A percentile compares a stretch with the other conserved stretches of the same genome.
These are phyloP conservation scores for Penium margaritaceum DNA, from an alignment of 139 green algal genomes.

Conservation along the genomic window DNA sequence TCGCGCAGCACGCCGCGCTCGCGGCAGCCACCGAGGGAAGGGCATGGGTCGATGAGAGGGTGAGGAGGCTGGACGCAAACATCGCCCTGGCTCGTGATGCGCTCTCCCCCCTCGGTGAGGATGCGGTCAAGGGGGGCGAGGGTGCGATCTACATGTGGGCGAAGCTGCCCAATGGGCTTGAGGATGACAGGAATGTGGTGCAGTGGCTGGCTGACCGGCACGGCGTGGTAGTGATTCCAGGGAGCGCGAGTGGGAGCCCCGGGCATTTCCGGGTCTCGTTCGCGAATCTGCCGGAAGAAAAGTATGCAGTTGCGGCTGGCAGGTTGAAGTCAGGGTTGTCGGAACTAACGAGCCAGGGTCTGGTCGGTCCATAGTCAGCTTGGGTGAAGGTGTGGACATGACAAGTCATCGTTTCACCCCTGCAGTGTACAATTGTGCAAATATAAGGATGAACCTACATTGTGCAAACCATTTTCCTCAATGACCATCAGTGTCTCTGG, in stretches of 20 bases:
- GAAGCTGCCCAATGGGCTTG: slow-evolving; percentile 57
- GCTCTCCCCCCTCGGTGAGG: slow-evolving; percentile 45
- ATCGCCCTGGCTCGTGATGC: slow-evolving; percentile 52
- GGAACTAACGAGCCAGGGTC: too few relatives aligned
- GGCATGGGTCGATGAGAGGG: slow-evolving; percentile 55
- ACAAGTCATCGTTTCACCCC: too few relatives aligned
- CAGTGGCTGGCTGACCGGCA: slow-evolving; percentile 73
- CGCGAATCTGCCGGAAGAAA: slow-evolving; percentile 62
- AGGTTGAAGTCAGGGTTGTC: slow-evolving; percentile 64
- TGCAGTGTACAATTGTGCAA: too few relatives aligned
- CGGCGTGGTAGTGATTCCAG: slow-evolving; percentile 83
- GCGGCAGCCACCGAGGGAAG: slow-evolving; percentile 41
- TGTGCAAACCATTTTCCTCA: too few relatives aligned
- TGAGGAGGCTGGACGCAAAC: slow-evolving; percentile 54
- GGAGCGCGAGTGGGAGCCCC: slow-evolving; percentile 68
- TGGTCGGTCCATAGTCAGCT: too few relatives aligned
- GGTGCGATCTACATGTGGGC: slow-evolving; percentile 88
- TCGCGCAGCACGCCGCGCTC: slow-evolving; percentile 66
- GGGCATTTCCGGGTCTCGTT: slow-evolving; percentile 55
- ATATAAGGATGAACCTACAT: too few relatives aligned
- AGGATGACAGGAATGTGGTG: slow-evolving; percentile 69
- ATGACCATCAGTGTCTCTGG: too few relatives aligned
- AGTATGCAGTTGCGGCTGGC: slow-evolving; percentile 59
- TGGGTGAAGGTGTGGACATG: too few relatives aligned
- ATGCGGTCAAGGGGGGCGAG: slow-evolving; percentile 60